These are phyloP conservation scores for Stachybotrys chlorohalonatus DNA, from an alignment of 2,329 filamentous ascomycete species.

Conservation along the genomic window DNA sequence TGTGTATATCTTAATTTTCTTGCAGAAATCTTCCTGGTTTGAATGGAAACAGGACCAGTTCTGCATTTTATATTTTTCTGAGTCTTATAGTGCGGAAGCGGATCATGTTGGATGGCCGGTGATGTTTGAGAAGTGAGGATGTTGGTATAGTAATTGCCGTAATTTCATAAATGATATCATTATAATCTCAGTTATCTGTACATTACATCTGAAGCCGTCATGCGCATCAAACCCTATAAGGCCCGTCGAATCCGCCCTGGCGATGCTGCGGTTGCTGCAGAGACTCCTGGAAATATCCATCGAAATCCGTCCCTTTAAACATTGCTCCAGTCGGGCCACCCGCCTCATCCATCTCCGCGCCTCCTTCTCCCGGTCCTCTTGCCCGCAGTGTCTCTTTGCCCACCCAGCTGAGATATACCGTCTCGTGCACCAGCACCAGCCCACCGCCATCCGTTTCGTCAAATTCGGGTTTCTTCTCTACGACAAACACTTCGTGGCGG, in stretches of 20 bases:
- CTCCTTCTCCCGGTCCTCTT: slow-evolving; percentile 4
- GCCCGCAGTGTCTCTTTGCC: slow-evolving; percentile 16
- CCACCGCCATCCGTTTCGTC: slow-evolving; percentile 15
- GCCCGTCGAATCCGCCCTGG: background rate
- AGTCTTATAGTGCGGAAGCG: too few species aligned
- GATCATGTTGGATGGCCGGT: too few species aligned
- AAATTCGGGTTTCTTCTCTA: slow-evolving; percentile 24
- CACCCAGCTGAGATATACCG: slow-evolving; percentile 24
- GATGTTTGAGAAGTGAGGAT: too few species aligned
- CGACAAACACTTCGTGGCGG: slow-evolving; percentile 21
- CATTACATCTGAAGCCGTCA: too few species aligned
- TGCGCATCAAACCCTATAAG: background rate
- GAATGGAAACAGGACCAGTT: too few species aligned
- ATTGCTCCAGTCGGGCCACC: slow-evolving; percentile 3
- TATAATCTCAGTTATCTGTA: background rate
- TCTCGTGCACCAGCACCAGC: slow-evolving; percentile 25
- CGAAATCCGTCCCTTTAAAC: slow-evolving; percentile 16
- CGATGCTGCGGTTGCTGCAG: slow-evolving; percentile 4
- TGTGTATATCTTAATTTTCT: too few species aligned
- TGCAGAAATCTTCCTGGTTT: too few species aligned
- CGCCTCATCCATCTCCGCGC: slow-evolving; percentile 2
- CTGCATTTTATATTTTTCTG: too few species aligned
- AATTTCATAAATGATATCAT: background rate
- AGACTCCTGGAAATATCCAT: slow-evolving; percentile 9
- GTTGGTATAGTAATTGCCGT: too few species aligned